A percentile compares a stretch with the other conserved stretches of the same genome.
phyloP scores from a whole-genome alignment of 192 early-diverging fungal genomes.

The Rhizophagus prolifer region DNA sequence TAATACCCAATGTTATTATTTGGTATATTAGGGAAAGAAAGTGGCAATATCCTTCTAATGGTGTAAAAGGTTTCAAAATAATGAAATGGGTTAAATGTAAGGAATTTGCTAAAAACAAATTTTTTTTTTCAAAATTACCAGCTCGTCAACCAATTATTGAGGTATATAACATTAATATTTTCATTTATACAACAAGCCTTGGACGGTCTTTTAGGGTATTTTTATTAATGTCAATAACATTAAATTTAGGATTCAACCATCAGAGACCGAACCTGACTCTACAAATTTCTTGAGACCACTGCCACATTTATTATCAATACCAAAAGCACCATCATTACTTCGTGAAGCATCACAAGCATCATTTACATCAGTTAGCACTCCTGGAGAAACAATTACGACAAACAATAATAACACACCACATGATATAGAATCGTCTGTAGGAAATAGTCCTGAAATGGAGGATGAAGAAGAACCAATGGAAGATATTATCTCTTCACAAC shows the following conservation, averaged over 20 bases:
- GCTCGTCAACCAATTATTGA: background rate
- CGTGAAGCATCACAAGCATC: conserved; percentile 21
- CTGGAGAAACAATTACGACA: background rate
- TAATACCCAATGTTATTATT: background rate
- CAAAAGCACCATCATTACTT: conserved; percentile 11
- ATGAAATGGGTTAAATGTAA: conserved; percentile 49
- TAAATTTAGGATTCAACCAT: conserved; percentile 25
- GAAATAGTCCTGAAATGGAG: conserved; percentile 12
- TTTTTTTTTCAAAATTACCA: background rate
- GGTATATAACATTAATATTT: background rate
- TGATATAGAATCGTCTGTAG: conserved; percentile 4
- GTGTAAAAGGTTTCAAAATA: conserved; percentile 38
- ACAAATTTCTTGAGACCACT: conserved; percentile 4
- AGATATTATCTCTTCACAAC: background rate
- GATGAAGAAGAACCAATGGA: conserved; percentile 1
- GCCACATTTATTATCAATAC: background rate
- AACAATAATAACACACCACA: conserved; percentile 25
- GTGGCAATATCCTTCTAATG: conserved; percentile 40
- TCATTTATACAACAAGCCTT: no score
- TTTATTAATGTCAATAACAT: background rate
- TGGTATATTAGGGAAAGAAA: conserved; percentile 41
- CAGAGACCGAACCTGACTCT: conserved; percentile 20
- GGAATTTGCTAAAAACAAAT: conserved; percentile 9
- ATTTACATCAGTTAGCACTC: conserved; percentile 8
- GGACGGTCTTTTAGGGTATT: background rate